Conservation (phyloP, 2,329 filamentous ascomycete species). For the Diaporthe amygdali region DNA sequence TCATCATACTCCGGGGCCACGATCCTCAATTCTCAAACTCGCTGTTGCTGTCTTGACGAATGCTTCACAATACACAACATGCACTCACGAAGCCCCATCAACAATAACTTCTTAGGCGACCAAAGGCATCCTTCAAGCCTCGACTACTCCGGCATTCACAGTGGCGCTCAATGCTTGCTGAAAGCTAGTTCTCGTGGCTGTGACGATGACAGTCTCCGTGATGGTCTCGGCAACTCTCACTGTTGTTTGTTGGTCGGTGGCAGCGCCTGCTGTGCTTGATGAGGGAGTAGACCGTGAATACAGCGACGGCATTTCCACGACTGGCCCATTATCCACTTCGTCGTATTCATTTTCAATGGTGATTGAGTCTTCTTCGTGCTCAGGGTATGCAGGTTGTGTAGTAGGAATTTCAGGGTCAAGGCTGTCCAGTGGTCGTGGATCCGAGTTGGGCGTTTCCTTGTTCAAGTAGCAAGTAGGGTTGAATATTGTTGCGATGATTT, state of each 20-base stretch:
- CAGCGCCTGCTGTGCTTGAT: not conserved
- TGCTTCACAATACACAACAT: not conserved
- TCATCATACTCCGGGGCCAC: not conserved
- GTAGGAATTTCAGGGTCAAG: not conserved
- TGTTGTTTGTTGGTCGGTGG: not conserved
- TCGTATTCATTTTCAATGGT: not conserved
- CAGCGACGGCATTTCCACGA: not conserved
- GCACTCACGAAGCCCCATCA: not conserved
- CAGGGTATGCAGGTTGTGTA: not conserved
- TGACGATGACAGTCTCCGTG: conserved; percentile 34
- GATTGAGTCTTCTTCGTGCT: not conserved
- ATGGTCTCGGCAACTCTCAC: conserved; percentile 29
- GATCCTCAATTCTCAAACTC: not conserved
- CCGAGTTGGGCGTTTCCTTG: not conserved
- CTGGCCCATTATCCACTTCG: not conserved
- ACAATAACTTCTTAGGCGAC: not conserved
- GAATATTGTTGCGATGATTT: not conserved
- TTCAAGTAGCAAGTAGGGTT: not conserved
- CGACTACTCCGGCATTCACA: not conserved
- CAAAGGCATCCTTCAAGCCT: not conserved
- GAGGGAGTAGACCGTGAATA: not conserved
- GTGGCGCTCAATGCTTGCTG: not conserved
- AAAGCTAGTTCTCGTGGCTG: conserved; percentile 19
- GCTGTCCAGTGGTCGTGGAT: not conserved
- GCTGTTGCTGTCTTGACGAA: not conserved